Percentiles rank a stretch among this genome's conserved stretches.
phyloP scores from a whole-genome alignment of 2,329 filamentous ascomycete genomes.

The Penicillium sp. region DNA sequence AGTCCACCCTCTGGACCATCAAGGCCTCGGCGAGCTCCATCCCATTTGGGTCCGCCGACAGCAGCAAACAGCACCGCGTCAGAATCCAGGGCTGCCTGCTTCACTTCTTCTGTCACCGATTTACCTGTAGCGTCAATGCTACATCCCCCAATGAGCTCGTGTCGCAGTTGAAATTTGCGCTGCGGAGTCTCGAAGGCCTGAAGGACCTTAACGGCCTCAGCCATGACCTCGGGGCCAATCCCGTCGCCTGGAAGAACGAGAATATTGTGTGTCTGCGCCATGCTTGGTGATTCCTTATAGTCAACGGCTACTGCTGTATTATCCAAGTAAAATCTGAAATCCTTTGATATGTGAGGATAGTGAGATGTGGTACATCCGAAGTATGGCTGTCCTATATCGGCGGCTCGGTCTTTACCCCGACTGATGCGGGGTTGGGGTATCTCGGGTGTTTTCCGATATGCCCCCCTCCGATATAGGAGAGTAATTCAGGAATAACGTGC shows the following conservation, averaged over 20 bases:
- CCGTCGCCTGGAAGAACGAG: conserved; percentile 79
- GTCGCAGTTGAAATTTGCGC: conserved; percentile 78
- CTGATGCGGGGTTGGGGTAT: conserved; percentile 28
- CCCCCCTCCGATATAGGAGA: conserved; percentile 7
- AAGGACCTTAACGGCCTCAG: conserved; percentile 64
- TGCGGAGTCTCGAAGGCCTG: conserved; percentile 70
- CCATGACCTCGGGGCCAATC: conserved; percentile 73
- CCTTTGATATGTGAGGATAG: too few relatives aligned
- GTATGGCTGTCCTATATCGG: conserved; percentile 13
- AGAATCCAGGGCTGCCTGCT: conserved; percentile 75
- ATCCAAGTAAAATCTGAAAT: too few relatives aligned
- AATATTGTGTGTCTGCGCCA: conserved; percentile 63
- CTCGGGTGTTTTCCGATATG: conserved; percentile 22
- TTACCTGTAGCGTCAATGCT: conserved; percentile 77
- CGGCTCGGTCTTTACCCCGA: conserved; percentile 30
- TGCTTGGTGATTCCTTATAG: background rate
- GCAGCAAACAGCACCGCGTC: conserved; percentile 87
- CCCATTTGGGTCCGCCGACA: conserved; percentile 92
- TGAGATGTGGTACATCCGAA: background rate
- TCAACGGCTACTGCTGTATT: too few relatives aligned
- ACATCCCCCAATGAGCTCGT: conserved; percentile 85
- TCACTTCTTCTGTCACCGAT: conserved; percentile 77
- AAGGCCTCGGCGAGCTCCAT: conserved; percentile 64
- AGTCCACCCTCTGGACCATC: conserved; percentile 88
- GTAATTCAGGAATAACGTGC: background rate